Base-by-base conservation (phyloP, 768 basidiomycete genomes). In the Amanita pallidorosea region DNA sequence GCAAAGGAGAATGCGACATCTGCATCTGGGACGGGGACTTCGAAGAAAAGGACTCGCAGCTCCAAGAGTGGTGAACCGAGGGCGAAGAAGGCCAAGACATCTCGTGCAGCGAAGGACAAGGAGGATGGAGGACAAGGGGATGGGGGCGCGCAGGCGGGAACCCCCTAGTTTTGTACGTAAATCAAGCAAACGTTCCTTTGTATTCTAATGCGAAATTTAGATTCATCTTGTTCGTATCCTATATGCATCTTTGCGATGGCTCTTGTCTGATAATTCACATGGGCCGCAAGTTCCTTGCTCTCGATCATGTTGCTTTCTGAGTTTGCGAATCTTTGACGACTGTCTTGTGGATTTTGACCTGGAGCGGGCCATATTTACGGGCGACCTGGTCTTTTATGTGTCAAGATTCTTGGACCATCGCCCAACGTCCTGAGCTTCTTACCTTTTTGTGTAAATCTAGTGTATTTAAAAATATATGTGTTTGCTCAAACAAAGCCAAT, bases 1-100 rank as follows among this genome's bases (percentile, higher is more conserved):
- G 41, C 53, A 15, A 23, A 48, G 0, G 40, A 51, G 50, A 45
- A 53, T 2, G 47, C 52, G 3, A 54, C 8, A 11, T 29, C 34
- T 29, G 52, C 49, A 25, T 51, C 52, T 38, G 58, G 53, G 12
- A 54, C 54, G 40, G 60, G 46, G 33, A 49, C 53, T 22, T 49
- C 54, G 6, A 67, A 63, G 54, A 66, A 65, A 43, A 54, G 65
- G 8, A 25, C 61, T 7, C 57, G 63, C 33, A 53, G 55, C n/a
- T 51, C 60, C 12, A 67, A 65, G 55, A 60, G 53, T 45, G 63
- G 63, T 13, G 68, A 68, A 33, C 51, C 58, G 15, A 64, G 60
- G 53, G 12, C 61, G 17, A 69, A 69, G 58, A 69, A 64, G 54
- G 45, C 58, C 18, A 65, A 63, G 52, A 53, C 48, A 22, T 46